phyloP scores from a whole-genome alignment of 1,284 basidiomycete genomes.

The Golubevia sp. region DNA sequence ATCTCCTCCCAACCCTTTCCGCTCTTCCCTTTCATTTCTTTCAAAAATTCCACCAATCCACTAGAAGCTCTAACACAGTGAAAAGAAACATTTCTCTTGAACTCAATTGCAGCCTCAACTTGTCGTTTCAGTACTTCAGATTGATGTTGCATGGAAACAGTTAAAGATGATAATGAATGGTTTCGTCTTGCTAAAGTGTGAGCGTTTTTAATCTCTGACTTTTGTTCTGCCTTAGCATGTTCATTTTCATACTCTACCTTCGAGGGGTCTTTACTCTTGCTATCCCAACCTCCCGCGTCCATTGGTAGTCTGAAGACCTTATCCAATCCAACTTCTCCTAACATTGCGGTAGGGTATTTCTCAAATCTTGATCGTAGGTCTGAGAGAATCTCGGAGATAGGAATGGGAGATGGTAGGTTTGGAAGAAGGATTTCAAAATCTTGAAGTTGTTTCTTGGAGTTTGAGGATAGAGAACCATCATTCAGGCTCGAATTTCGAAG shows the following conservation, averaged over 20 bases:
- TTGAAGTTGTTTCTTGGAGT: slow-evolving; percentile 41
- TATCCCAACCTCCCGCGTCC: background rate
- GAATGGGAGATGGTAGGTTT: slow-evolving; percentile 70
- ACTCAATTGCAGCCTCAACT: slow-evolving; percentile 74
- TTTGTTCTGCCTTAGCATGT: too few species aligned
- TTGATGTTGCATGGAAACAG: slow-evolving; percentile 77
- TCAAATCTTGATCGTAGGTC: slow-evolving; percentile 68
- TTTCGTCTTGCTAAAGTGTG: slow-evolving; percentile 45
- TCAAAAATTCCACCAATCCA: too few species aligned
- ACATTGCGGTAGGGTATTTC: slow-evolving; percentile 71
- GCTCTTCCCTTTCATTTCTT: too few species aligned
- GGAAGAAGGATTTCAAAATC: slow-evolving; percentile 68
- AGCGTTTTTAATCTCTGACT: slow-evolving; percentile 13
- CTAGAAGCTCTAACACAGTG: slow-evolving; percentile 71
- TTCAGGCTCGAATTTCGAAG: background rate
- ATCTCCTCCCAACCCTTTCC: too few species aligned
- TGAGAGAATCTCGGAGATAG: slow-evolving; percentile 67
- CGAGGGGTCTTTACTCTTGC: too few species aligned
- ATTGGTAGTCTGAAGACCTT: slow-evolving; percentile 73
- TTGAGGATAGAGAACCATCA: background rate
- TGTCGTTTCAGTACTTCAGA: slow-evolving; percentile 74
- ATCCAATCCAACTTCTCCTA: slow-evolving; percentile 83
- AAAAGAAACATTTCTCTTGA: slow-evolving; percentile 73
- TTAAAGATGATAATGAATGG: too few species aligned
- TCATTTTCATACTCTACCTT: too few species aligned